A percentile compares a stretch with the other conserved stretches of the same genome.
Evolutionary conservation across 129 eudicot species (phyloP).

Genomic region (Arctium lappa): DNA sequence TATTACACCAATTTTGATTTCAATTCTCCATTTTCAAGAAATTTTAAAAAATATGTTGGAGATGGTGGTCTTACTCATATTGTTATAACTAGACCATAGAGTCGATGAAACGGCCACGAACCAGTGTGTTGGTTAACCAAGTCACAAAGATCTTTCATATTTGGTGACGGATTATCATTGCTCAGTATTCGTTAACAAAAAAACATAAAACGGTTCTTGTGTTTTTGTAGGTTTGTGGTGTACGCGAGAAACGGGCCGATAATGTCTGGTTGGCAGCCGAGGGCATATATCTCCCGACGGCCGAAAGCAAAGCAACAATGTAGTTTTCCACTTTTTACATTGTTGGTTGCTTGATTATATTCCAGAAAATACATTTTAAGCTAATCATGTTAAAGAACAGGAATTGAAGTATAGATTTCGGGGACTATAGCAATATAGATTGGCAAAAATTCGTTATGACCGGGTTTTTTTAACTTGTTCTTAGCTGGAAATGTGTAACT

Average conservation of each 20-base stretch:
- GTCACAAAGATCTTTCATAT: background rate
- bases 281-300: constrained; percentile 84
- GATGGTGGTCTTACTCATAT: background rate
- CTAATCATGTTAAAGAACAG: constrained; percentile 5
- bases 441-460: background rate
- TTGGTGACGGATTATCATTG: background rate
- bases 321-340: constrained; percentile 12
- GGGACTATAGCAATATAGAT: background rate
- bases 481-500: background rate
- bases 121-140: background rate
- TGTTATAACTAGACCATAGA: background rate
- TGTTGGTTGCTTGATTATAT: background rate
- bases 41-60: background rate
- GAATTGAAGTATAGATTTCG: background rate
- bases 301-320: constrained; percentile 46
- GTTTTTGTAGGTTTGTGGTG: constrained; percentile 84
- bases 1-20: no score
- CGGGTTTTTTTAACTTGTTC: background rate
- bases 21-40: no score
- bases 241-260: constrained; percentile 73
- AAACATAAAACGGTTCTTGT: background rate
- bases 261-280: constrained; percentile 97
- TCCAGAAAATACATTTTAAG: constrained; percentile 11
- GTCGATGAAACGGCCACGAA: background rate
- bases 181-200: background rate